A percentile compares a stretch with the other conserved stretches of the same genome.
These are phyloP conservation scores for Leccinum pallidistipes DNA, from an alignment of 1,284 basidiomycete species.

Conservation along the genomic window DNA sequence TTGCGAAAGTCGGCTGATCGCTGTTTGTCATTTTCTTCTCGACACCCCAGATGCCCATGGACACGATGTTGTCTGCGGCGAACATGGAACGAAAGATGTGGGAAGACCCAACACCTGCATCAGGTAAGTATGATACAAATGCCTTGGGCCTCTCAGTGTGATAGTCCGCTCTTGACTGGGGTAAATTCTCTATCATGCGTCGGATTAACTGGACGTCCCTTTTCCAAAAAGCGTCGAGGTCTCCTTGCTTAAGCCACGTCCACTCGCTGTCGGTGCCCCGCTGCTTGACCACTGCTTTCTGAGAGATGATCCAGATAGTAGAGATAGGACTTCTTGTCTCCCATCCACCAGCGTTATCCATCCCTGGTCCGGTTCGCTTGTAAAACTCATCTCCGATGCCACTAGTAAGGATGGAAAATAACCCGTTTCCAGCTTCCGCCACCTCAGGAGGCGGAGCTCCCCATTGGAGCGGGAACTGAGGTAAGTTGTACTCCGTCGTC, in stretches of 20 bases:
- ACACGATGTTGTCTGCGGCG: constrained; percentile 9
- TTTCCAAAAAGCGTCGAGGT: constrained; percentile 16
- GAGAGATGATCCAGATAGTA: constrained; percentile 44
- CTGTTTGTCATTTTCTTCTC: constrained; percentile 14
- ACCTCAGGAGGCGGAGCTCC: constrained; percentile 36
- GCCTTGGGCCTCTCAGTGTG: constrained; percentile 9
- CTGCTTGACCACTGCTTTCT: constrained; percentile 3
- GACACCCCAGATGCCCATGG: constrained; percentile 42
- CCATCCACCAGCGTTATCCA: constrained; percentile 47
- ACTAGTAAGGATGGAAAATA: constrained; percentile 61
- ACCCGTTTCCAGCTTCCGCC: constrained; percentile 30
- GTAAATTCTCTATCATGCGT: constrained; percentile 21
- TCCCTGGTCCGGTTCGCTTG: constrained; percentile 40
- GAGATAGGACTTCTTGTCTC: constrained; percentile 40
- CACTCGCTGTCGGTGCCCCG: constrained; percentile 18
- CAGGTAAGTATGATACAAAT: constrained; percentile 23
- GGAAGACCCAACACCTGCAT: constrained; percentile 18
- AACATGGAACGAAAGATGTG: constrained; percentile 15
- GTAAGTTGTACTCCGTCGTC: constrained; percentile 18
- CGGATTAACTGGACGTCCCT: constrained; percentile 27
- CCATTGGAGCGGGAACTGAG: constrained; percentile 42
- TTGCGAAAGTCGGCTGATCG: constrained; percentile 40
- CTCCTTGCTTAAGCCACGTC: constrained; percentile 22
- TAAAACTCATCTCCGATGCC: constrained; percentile 62
- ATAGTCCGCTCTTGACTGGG: constrained; percentile 6